Evolutionary conservation across 331 rosid genomes (phyloP), one percentile per base, ranked within the genome.

Genomic region (Pyracantha coccinea): DNA sequence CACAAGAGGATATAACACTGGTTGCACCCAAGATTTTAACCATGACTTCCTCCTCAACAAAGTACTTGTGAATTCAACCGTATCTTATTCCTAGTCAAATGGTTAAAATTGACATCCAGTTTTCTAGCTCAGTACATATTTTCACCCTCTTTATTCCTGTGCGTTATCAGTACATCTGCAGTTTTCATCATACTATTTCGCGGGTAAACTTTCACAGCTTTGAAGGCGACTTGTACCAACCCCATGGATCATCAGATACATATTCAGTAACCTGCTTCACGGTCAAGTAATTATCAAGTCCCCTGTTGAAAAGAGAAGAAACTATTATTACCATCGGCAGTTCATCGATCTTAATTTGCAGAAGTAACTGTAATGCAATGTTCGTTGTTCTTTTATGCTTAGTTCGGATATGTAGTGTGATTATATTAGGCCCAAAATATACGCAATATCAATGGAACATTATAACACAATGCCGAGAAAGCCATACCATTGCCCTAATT

Each of bases 251-350:
- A 69, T 86, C 78, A 16, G 99, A 89, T 69, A 86, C 73, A 73
- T 92, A 92, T 59, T 61, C 89, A 32, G 99, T 94, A 60, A 94
- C 96, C 85, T 94, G 97, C 92, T 94, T 94, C 87, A 94, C 97
- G 57, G 80, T 88, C 88, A 94, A 78, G 84, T 94, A 94, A 84
- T 87, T 94, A 25, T 94, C 92, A 63, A 94, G 93, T 61, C 99
- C 99, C 99, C 97, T 92, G 97, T 79, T 62, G 23, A 53, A 74
- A 12, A 65, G 23, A 57, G 24, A 29, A 19, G 20, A 29, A 27
- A 2, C 8, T 60, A 55, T 31, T 25, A 4, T 54, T 45, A 77
- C 35, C 50, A 72, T 31, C 33, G 1, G 60, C 60, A 64, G 69
- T 31, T 29, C 29, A 63, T 52, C 66, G 11, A 19, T 19, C 17